Percentiles rank a stretch among this genome's conserved stretches.
These are phyloP conservation scores for Verticillium klebahnii DNA, from an alignment of 2,329 filamentous ascomycete genomes.

Conservation along the genomic window DNA sequence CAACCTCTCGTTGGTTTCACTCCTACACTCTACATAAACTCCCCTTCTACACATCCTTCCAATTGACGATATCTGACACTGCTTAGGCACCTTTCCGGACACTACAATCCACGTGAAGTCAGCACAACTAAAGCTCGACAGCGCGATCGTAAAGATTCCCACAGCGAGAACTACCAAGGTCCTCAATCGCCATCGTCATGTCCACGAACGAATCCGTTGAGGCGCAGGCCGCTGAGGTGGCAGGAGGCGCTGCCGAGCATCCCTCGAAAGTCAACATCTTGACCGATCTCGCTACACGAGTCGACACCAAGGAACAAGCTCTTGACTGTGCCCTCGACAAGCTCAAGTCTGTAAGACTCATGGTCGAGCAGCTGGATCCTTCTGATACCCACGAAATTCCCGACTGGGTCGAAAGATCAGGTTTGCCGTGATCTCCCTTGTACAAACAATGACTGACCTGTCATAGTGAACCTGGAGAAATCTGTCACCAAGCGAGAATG, in stretches of 20 bases:
- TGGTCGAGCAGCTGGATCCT: not conserved
- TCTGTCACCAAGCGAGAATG: not conserved
- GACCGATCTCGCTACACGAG: not conserved
- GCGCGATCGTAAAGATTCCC: no score
- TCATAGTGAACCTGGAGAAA: not conserved
- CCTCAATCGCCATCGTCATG: no score
- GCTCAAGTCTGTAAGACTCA: not conserved
- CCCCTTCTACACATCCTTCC: no score
- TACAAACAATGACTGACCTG: not conserved
- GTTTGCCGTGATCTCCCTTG: not conserved
- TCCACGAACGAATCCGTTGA: not conserved
- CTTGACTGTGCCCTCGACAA: not conserved
- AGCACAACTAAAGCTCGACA: no score
- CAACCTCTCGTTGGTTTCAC: no score
- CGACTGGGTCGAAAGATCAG: not conserved
- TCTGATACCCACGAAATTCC: not conserved
- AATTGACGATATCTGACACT: no score
- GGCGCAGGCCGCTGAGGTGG: not conserved
- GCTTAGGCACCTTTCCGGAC: no score
- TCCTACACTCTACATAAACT: no score
- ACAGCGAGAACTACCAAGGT: no score
- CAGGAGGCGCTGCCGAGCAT: not conserved
- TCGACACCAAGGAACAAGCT: not conserved
- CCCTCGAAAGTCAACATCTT: not conserved
- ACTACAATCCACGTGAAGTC: no score